Evolutionary conservation across 257 asterid genomes (phyloP), one percentile per base, ranked within the genome.

Genomic region (Thymus quinquecostatus): DNA sequence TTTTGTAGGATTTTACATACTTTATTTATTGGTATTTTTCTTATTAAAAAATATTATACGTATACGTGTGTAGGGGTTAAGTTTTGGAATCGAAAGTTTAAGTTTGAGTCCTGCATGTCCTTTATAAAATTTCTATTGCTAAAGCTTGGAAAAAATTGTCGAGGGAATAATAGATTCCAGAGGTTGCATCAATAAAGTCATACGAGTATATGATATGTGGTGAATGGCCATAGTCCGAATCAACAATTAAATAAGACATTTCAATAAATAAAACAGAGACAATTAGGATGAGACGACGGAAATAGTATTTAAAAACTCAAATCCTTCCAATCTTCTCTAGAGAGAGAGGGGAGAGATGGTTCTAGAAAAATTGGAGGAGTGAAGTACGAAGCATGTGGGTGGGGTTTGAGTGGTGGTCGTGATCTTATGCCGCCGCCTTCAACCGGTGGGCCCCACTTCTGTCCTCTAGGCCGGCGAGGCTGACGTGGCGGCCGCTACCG

Each of bases 391-490:
- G 36, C 8, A 27, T 53, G 60, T 28, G 60, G 60, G 60, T 54
- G 60, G 60, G 60, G 60, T 54, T 54, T 2, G 40, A 56, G 7
- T 55, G 60, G 60, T 28, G 60, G 60, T 55, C n/a, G 38, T 55
- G 29, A 5, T 14, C 58, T 8, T 13, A 14, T 51, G 5, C 7
- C 7, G 8, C 38, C 59, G 38, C 32, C 60, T 28, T 29, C 7
- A 28, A 29, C 1, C 6, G 44, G 12, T 0, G 41, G 62, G 62
- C 1, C 62, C 61, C 62, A 56, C 62, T 56, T 56, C 3, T 6
- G 14, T 10, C n/a, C 8, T 9, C 8, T 56, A 28, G 62, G 62
- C 40, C 62, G 62, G 62, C 60, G 60, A 55, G 2, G 13, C 7
- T 11, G 61, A 30, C 2, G 60, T 27, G 60, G 60, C 44, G 62